Base-by-base conservation (phyloP, 2,329 filamentous ascomycete species). In the Acrocalymma vagum region DNA sequence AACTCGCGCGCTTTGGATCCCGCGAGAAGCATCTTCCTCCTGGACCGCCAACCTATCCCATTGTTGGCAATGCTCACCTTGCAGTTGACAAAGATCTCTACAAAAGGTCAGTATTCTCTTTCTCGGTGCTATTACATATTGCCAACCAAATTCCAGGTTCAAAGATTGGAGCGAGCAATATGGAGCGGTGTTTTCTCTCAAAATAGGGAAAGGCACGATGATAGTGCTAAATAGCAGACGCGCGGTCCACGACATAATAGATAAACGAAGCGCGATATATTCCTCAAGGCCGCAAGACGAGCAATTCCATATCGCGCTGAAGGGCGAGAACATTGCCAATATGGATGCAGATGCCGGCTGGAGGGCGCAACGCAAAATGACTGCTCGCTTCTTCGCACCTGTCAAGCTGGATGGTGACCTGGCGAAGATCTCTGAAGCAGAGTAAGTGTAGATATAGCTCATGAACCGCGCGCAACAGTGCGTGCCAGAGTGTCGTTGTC, bases 1-100 rank as follows among this genome's bases (percentile, higher is more conserved):
- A 47, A 40, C 39, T 62, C 16, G 11, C 39, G 10, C 54, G 50
- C 32, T 58, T 61, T 39, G 58, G 55, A 1, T 27, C 20, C 7
- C 54, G 60, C 8, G 60, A 61, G 24, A 58, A 56, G 34, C 35
- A 55, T 41, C 50, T 63, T 4, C 60, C 60, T 22, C 58, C 56
- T 1, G 60, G 60, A 20, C 60, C 60, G n/a, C 56, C 54, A 13
- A 63, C 58, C 3, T 42, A 42, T 28, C 56, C 60, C 1, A 59
- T 63, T 20, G 7, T 63, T 9, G 60, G 60, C 20, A 63, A 63
- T 45, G 53, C 54, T 1, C 58, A 63, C 24, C 51, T 54, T 26
- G 36, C 29, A 15, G 42, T 51, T 11, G 53, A 49, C 23, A 49
- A 48, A 30, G 25, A 50, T 26, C 46, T 56, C 9, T 53, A 48